Percentiles rank a stretch among this genome's conserved stretches.
Conservation (phyloP, 1,139 yeast genomes). For the Lodderomyces orthopsilosis region DNA sequence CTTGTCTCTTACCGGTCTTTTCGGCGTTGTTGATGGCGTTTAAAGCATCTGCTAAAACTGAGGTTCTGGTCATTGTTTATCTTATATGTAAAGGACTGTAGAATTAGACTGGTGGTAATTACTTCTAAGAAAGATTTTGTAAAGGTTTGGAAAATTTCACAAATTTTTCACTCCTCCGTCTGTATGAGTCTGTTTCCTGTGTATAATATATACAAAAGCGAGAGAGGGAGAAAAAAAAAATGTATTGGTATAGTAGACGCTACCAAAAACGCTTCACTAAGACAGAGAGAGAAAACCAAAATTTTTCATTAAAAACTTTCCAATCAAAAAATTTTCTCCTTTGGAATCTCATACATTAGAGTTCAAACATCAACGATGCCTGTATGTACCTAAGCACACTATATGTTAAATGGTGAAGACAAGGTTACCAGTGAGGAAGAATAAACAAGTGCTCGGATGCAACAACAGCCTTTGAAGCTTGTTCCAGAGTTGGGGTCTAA, state of each 20-base stretch:
- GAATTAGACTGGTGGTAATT: slow-evolving; percentile 4
- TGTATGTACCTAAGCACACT: slow-evolving; percentile 24
- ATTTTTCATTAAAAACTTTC: too few species aligned
- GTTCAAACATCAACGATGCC: slow-evolving; percentile 27
- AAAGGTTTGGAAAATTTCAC: slow-evolving; percentile 1
- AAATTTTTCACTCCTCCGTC: slow-evolving; percentile 2
- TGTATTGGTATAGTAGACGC: neutral
- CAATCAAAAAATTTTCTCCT: slow-evolving; percentile 6
- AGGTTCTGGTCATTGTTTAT: slow-evolving; percentile 87
- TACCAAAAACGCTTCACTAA: neutral
- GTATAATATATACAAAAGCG: too few species aligned
- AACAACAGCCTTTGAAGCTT: too few species aligned
- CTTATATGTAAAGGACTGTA: slow-evolving; percentile 1
- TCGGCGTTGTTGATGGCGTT: slow-evolving; percentile 99
- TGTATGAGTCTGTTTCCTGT: too few species aligned
- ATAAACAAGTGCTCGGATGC: too few species aligned
- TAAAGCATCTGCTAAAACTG: slow-evolving; percentile 98
- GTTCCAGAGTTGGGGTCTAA: too few species aligned
- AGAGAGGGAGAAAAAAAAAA: neutral
- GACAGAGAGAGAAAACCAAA: slow-evolving; percentile 4
- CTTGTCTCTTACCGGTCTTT: slow-evolving; percentile 99
- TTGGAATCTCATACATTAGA: slow-evolving; percentile 8
- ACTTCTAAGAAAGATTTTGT: neutral
- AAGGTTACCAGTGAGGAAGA: too few species aligned
- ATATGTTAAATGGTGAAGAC: slow-evolving; percentile 2